Percentiles rank a stretch among this genome's conserved stretches.
Conservation (phyloP, 768 basidiomycete genomes). For the Daedalea quercina region DNA sequence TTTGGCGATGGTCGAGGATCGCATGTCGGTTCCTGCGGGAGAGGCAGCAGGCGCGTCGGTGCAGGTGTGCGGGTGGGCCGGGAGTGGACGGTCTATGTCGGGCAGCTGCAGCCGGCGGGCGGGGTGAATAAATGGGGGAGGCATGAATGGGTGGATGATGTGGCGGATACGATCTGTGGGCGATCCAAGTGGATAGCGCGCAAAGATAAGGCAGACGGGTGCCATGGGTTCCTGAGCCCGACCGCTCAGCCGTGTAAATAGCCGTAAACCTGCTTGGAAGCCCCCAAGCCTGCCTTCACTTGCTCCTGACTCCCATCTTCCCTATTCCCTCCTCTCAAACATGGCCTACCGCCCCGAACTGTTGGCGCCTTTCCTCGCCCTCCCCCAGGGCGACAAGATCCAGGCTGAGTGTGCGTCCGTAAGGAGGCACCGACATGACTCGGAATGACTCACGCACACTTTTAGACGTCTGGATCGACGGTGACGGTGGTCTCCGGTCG, state of each 20-base stretch:
- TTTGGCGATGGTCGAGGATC: too few species aligned
- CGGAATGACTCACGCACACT: conserved; percentile 13
- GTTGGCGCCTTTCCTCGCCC: conserved; percentile 82
- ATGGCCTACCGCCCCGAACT: conserved; percentile 70
- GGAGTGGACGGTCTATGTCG: too few species aligned
- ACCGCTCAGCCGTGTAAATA: conserved; percentile 12
- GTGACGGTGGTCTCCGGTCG: conserved; percentile 87
- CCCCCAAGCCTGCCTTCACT: conserved; percentile 5
- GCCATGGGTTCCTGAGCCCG: not conserved
- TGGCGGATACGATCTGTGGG: not conserved
- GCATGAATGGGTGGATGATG: not conserved
- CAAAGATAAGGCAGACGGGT: not conserved
- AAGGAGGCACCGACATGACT: not conserved
- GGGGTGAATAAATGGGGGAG: not conserved
- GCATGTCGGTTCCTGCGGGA: too few species aligned
- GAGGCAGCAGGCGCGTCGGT: too few species aligned
- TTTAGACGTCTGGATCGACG: conserved; percentile 97
- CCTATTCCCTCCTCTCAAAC: conserved; percentile 15
- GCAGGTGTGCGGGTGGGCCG: too few species aligned
- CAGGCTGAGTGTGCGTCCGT: conserved; percentile 82
- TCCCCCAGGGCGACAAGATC: conserved; percentile 86
- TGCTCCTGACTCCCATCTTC: conserved; percentile 5
- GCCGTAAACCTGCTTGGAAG: conserved; percentile 10
- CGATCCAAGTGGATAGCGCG: conserved; percentile 4
- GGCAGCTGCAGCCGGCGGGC: too few species aligned